A percentile compares a stretch with the other conserved stretches of the same genome.
Evolutionary conservation across 2,329 filamentous ascomycete genomes (phyloP).

Genomic region (Byssoonygena ceratinophila): DNA sequence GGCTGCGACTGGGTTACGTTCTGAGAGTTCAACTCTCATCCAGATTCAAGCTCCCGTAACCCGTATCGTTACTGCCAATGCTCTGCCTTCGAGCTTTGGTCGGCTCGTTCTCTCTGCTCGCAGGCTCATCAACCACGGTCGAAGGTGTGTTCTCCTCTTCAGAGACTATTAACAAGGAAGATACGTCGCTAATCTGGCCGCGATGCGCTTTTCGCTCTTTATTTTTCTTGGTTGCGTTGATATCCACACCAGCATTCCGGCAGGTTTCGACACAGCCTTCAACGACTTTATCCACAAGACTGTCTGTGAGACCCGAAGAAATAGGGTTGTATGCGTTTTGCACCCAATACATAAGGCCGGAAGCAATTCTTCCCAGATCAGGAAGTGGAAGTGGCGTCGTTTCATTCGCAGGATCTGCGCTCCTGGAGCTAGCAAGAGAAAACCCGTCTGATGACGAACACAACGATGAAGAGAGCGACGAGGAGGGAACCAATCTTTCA

Average conservation of each 20-base stretch:
- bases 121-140: neutral
- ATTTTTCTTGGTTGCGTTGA: slow-evolving; percentile 15
- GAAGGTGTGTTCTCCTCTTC: neutral
- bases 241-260: slow-evolving; percentile 28
- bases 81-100: slow-evolving; percentile 21
- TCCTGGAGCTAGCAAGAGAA: slow-evolving; percentile 11
- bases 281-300: slow-evolving; percentile 31
- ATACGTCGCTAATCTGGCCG: neutral
- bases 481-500: slow-evolving; percentile 27
- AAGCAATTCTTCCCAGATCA: slow-evolving; percentile 31
- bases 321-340: slow-evolving; percentile 36
- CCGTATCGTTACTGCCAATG: slow-evolving; percentile 31
- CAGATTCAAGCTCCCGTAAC: slow-evolving; percentile 28
- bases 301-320: slow-evolving; percentile 33
- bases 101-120: neutral
- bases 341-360: slow-evolving; percentile 36
- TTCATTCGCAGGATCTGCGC: neutral
- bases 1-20: too few relatives aligned
- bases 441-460: slow-evolving; percentile 16
- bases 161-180: slow-evolving; percentile 12
- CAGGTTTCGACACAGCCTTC: slow-evolving; percentile 31
- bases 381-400: slow-evolving; percentile 16
- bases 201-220: neutral
- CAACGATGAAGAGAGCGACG: slow-evolving; percentile 15
- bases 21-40: slow-evolving; percentile 9